A percentile compares a stretch with the other conserved stretches of the same genome.
Conservation (phyloP, 1,284 basidiomycete species). For the Trametes hirsuta region DNA sequence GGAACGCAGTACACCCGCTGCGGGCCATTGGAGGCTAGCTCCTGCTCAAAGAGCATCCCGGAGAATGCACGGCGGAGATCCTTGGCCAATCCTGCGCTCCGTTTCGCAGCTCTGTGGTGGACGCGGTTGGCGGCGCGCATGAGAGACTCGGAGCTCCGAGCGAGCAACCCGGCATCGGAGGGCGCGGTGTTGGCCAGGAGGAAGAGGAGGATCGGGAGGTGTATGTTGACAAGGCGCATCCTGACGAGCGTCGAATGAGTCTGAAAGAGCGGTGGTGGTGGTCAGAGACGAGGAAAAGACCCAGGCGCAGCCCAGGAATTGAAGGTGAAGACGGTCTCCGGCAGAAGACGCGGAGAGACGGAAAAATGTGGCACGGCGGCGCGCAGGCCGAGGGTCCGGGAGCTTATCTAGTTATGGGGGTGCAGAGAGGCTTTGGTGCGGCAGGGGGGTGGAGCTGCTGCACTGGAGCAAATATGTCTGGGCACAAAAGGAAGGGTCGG, state of each 20-base stretch:
- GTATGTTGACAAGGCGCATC: constrained; percentile 30
- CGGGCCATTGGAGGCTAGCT: constrained; percentile 18
- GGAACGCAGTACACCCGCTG: constrained; percentile 35
- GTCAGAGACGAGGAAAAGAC: constrained; percentile 4
- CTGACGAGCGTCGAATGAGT: constrained; percentile 1
- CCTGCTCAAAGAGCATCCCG: constrained; percentile 39
- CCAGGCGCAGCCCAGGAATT: constrained; percentile 19
- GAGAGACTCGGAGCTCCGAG: constrained; percentile 42
- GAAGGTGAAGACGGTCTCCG: constrained; percentile 13
- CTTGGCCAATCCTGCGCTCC: constrained; percentile 61
- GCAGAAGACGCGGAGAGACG: constrained; percentile 2
- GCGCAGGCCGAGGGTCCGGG: not conserved
- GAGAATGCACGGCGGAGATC: constrained; percentile 69
- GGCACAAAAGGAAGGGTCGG: constrained; percentile 21
- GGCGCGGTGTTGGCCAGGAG: constrained; percentile 36
- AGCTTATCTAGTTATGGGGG: constrained; percentile 12
- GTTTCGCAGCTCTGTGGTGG: constrained; percentile 48
- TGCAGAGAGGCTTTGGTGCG: constrained; percentile 17
- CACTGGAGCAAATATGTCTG: not conserved
- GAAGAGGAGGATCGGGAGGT: constrained; percentile 29
- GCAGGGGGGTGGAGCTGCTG: constrained; percentile 11
- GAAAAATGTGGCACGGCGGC: constrained; percentile 7
- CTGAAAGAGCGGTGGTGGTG: constrained; percentile 4
- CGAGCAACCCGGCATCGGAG: constrained; percentile 42
- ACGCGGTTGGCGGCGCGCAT: constrained; percentile 34